Evolutionary conservation across 2,329 filamentous ascomycete species (phyloP), one percentile per base, ranked within the genome.

Genomic region (Teratosphaeriaceae sp.): DNA sequence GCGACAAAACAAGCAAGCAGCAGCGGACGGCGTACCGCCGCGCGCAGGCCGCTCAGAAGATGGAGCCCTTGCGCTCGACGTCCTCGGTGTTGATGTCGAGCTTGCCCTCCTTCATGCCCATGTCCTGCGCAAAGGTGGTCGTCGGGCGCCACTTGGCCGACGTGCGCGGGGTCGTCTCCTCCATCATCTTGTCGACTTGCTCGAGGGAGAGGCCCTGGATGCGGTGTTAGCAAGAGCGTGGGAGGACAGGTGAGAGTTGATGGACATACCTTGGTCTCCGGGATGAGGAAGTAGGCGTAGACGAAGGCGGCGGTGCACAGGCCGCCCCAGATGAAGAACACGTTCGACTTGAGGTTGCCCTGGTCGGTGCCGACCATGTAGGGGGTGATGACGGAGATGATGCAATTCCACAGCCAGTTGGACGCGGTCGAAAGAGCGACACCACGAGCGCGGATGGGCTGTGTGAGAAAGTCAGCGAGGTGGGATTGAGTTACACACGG

Each of bases 111-210:
- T 58, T 56, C 41, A 62, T 47, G 42, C 59, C 60, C 56, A 59
- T 58, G 42, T 60, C 50, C 38, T 47, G 47, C 23, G 60, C 59
- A 47, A 59, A 63, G 38, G 59, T 62, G 40, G 55, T 57, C 39
- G 60, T 66, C 38, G 59, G 59, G 44, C 44, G 50, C 40, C 87
- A 92, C 69, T 80, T 82, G 68, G 78, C 71, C 2, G 84, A 89
- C 15, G 77, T 87, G 52, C 84, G 80, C 27, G 87, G 84, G 16
- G 78, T 87, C 29, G 78, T 80, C 78, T 94, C 85, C 72, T 89
- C 85, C 75, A 92, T 80, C 86, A 94, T 90, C 74, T 80, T 80
- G 71, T 88, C 84, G 59, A 88, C 82, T 70, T 88, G 83, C 70
- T 88, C 84, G 33, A 87, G 80, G 40, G 82, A 82, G 36, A 87